A percentile compares a stretch with the other conserved stretches of the same genome.
These are phyloP conservation scores for Chaetomium olivaceum DNA, from an alignment of 2,329 filamentous ascomycete genomes.

Conservation along the genomic window DNA sequence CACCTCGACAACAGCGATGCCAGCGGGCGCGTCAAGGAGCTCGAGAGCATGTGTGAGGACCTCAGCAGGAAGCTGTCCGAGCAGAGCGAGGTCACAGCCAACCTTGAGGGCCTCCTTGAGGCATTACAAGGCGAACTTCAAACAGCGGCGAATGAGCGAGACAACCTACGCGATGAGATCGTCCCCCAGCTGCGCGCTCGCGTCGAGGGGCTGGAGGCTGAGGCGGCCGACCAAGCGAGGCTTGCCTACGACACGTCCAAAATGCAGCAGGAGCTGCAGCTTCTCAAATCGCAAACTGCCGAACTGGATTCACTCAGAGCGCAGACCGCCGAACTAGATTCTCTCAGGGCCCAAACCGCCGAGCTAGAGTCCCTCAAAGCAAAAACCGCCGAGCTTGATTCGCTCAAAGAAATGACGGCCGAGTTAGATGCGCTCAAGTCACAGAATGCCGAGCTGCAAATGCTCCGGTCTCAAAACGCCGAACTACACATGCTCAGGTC, in stretches of 20 bases:
- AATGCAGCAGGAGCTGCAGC: slow-evolving; percentile 82
- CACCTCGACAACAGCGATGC: slow-evolving; percentile 59
- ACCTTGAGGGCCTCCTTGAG: slow-evolving; percentile 87
- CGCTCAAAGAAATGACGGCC: slow-evolving; percentile 51
- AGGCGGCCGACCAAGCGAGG: slow-evolving; percentile 70
- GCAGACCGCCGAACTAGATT: slow-evolving; percentile 22
- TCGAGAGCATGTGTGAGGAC: slow-evolving; percentile 80
- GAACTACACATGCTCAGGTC: slow-evolving; percentile 61
- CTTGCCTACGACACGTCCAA: slow-evolving; percentile 78
- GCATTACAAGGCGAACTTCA: slow-evolving; percentile 82
- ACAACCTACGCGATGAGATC: slow-evolving; percentile 86
- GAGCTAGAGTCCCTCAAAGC: slow-evolving; percentile 70
- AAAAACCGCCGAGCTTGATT: slow-evolving; percentile 49
- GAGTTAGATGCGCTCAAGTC: slow-evolving; percentile 62
- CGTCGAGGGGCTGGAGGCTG: slow-evolving; percentile 74
- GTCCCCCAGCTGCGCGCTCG: slow-evolving; percentile 76
- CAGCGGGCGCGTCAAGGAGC: slow-evolving; percentile 67
- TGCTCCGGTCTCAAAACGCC: slow-evolving; percentile 51
- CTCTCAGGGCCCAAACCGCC: not conserved
- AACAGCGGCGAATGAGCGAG: slow-evolving; percentile 80
- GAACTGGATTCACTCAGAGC: slow-evolving; percentile 62
- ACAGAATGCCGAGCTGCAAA: slow-evolving; percentile 61
- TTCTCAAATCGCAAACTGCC: slow-evolving; percentile 51
- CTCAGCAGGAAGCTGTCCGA: slow-evolving; percentile 78
- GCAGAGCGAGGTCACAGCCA: slow-evolving; percentile 84